phyloP scores from a whole-genome alignment of 2,329 filamentous ascomycete species.

The Phialophora macrospora region DNA sequence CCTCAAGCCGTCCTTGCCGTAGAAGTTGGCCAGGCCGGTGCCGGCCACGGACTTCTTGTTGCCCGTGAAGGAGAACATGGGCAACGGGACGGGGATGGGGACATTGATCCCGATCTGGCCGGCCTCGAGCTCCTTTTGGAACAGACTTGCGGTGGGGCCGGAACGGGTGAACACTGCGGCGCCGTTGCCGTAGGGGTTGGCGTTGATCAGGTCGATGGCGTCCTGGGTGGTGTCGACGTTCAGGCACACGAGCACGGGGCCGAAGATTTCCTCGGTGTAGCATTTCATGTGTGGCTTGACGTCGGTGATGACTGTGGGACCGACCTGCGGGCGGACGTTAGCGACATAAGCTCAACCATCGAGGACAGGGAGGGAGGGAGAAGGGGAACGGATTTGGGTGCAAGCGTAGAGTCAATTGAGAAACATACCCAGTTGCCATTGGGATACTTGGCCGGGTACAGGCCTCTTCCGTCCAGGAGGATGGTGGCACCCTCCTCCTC shows the following conservation, averaged over 20 bases:
- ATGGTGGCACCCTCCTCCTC: conserved; percentile 69
- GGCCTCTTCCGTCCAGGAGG: conserved; percentile 65
- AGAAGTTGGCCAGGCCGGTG: conserved; percentile 91
- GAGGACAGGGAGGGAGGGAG: background rate
- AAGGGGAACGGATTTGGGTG: background rate
- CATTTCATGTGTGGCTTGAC: conserved; percentile 69
- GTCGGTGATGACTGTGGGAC: conserved; percentile 68
- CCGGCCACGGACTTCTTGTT: conserved; percentile 92
- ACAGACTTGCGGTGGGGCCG: conserved; percentile 63
- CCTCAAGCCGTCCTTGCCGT: conserved; percentile 86
- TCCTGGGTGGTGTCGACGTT: conserved; percentile 65
- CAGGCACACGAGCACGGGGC: conserved; percentile 67
- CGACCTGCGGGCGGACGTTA: conserved; percentile 51
- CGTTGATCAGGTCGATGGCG: conserved; percentile 67
- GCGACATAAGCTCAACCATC: background rate
- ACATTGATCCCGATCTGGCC: conserved; percentile 71
- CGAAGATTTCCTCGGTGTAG: conserved; percentile 71
- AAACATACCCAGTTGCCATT: conserved; percentile 67
- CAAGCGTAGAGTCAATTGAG: background rate
- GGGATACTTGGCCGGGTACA: conserved; percentile 66
- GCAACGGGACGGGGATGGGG: conserved; percentile 66
- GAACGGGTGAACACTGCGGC: conserved; percentile 65
- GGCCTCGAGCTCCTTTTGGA: conserved; percentile 69
- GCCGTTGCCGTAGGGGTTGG: conserved; percentile 70
- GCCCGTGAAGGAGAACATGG: conserved; percentile 69